These are phyloP conservation scores for Colletotrichum sp. DNA, from an alignment of 2,329 filamentous ascomycete genomes.

Conservation along the genomic window DNA sequence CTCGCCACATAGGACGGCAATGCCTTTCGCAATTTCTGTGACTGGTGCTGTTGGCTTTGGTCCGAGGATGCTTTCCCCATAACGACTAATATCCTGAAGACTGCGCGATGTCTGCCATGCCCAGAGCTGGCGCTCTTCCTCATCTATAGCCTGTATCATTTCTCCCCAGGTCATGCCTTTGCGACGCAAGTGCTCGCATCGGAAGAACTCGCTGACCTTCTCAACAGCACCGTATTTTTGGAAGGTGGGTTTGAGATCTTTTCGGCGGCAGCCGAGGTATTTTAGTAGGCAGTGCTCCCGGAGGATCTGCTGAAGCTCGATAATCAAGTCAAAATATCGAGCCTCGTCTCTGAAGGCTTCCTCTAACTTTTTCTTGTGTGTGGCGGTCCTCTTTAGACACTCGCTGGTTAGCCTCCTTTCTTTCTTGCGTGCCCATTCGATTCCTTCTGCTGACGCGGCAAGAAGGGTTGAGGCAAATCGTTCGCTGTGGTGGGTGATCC, in stretches of 20 bases:
- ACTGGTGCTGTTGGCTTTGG: neutral
- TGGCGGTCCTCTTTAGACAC: neutral
- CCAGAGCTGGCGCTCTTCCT: neutral
- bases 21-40: neutral
- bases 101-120: neutral
- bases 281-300: neutral
- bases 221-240: neutral
- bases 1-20: neutral
- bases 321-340: neutral
- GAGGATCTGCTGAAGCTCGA: neutral
- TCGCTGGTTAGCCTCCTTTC: neutral
- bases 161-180: neutral
- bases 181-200: neutral
- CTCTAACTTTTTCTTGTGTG: neutral
- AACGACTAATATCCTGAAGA: neutral
- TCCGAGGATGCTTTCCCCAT: neutral
- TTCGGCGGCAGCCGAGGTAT: neutral
- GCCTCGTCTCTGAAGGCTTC: neutral
- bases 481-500: neutral
- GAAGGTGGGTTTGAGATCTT: neutral
- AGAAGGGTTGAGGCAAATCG: neutral
- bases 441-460: neutral
- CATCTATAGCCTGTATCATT: neutral
- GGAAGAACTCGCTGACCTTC: neutral
- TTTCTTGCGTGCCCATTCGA: neutral